phyloP scores from a whole-genome alignment of 176 grass and related monocot species.

The Carex scoparia region DNA sequence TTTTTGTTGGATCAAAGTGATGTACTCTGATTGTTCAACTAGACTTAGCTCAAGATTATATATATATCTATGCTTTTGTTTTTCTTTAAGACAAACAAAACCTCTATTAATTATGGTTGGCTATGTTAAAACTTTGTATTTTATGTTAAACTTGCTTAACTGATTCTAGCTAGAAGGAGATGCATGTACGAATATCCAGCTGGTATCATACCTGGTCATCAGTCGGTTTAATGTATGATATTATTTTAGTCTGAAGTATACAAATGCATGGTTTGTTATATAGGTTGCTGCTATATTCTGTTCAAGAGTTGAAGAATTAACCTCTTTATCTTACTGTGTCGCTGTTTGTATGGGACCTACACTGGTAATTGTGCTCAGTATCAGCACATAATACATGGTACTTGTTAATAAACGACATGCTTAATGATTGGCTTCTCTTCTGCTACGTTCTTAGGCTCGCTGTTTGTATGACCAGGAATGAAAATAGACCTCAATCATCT shows the following conservation, averaged over 20 bases:
- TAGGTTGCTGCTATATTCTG: background rate
- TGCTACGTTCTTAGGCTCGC: too few relatives aligned
- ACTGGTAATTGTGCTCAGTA: too few relatives aligned
- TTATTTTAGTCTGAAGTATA: background rate
- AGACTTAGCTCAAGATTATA: background rate
- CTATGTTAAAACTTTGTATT: background rate
- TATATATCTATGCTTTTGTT: background rate
- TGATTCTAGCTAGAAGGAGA: background rate
- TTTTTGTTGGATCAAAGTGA: too few relatives aligned
- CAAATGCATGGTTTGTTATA: background rate
- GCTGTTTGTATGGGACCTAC: too few relatives aligned
- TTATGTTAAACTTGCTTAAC: slow-evolving; percentile 6
- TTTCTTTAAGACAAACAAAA: slow-evolving; percentile 1
- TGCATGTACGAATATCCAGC: background rate
- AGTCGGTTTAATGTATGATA: background rate
- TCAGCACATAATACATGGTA: too few relatives aligned
- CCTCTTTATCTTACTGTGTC: too few relatives aligned
- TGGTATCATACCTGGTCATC: background rate
- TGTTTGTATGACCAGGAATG: too few relatives aligned
- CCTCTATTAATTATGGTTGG: background rate
- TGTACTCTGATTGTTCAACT: too few relatives aligned
- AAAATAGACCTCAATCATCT: too few relatives aligned
- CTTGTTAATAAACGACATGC: too few relatives aligned
- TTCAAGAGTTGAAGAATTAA: too few relatives aligned
- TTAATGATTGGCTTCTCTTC: too few relatives aligned